phyloP scores from a whole-genome alignment of 768 basidiomycete species.

The Podaxis pistillaris region DNA sequence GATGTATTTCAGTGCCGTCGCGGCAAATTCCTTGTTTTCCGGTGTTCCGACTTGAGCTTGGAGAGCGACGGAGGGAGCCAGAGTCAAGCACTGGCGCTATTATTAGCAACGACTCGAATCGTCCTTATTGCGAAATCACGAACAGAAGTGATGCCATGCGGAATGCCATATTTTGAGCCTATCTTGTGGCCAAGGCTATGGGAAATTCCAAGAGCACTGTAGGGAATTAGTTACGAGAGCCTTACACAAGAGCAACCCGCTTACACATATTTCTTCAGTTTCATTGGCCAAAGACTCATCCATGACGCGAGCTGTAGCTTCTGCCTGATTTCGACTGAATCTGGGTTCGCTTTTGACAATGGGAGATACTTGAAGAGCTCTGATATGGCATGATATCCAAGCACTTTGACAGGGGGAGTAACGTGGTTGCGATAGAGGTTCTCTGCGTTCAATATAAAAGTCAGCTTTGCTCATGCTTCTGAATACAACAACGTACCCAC shows the following conservation, averaged over 20 bases:
- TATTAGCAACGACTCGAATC: not conserved
- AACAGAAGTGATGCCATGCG: slow-evolving; percentile 84
- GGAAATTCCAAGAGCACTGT: slow-evolving; percentile 68
- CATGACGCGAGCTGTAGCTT: slow-evolving; percentile 72
- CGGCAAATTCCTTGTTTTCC: slow-evolving; percentile 63
- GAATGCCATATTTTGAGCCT: slow-evolving; percentile 71
- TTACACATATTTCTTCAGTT: slow-evolving; percentile 54
- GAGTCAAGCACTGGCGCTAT: slow-evolving; percentile 60
- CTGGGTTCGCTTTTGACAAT: slow-evolving; percentile 55
- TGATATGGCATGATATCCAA: slow-evolving; percentile 64
- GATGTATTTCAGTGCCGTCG: slow-evolving; percentile 57
- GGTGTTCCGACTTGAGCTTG: slow-evolving; percentile 56
- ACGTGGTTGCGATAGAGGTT: slow-evolving; percentile 57
- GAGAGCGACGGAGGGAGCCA: slow-evolving; percentile 59
- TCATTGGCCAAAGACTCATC: slow-evolving; percentile 78
- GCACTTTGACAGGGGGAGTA: slow-evolving; percentile 56
- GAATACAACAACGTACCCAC: slow-evolving; percentile 49
- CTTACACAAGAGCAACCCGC: not conserved
- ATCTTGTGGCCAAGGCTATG: slow-evolving; percentile 74
- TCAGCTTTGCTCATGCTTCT: not conserved
- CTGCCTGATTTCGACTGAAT: slow-evolving; percentile 57
- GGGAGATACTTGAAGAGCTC: slow-evolving; percentile 78
- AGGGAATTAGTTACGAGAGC: not conserved
- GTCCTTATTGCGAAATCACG: slow-evolving; percentile 21
- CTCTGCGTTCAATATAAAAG: slow-evolving; percentile 35